phyloP scores from a whole-genome alignment of 139 green algal species.

The Chlamydomonas sphaeroides region DNA sequence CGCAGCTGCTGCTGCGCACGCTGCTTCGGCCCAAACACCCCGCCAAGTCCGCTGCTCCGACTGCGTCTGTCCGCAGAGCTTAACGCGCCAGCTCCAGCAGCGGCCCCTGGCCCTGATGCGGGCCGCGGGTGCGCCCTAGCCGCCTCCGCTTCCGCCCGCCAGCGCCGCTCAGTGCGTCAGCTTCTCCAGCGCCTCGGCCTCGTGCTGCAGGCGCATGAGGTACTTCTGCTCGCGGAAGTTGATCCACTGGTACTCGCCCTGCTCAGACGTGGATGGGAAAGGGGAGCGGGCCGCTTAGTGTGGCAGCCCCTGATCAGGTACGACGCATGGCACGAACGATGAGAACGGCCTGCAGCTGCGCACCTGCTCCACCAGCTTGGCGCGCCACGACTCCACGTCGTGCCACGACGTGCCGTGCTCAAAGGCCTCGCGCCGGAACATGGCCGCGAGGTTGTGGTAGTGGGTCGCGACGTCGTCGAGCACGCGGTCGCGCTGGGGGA shows the following conservation, averaged over 20 bases:
- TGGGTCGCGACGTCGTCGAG: slow-evolving; percentile 47
- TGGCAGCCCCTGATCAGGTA: too few relatives aligned
- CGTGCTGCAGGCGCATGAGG: slow-evolving; percentile 55
- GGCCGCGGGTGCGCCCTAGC: too few relatives aligned
- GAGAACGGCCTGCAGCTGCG: too few relatives aligned
- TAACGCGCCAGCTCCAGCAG: too few relatives aligned
- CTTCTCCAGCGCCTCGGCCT: slow-evolving; percentile 53
- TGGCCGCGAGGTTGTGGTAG: slow-evolving; percentile 45
- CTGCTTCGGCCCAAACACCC: too few relatives aligned
- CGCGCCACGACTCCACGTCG: slow-evolving; percentile 53
- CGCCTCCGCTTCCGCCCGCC: background rate
- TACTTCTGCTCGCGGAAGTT: slow-evolving; percentile 67
- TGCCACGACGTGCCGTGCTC: slow-evolving; percentile 58
- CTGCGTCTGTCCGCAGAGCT: too few relatives aligned
- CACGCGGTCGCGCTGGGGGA: slow-evolving; percentile 48
- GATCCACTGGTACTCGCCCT: slow-evolving; percentile 60
- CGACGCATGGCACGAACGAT: too few relatives aligned
- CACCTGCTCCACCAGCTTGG: slow-evolving; percentile 54
- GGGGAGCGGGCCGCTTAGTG: too few relatives aligned
- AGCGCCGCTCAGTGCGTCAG: slow-evolving; percentile 20
- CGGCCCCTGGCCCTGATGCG: too few relatives aligned
- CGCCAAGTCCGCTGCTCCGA: too few relatives aligned
- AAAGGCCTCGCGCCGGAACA: slow-evolving; percentile 50
- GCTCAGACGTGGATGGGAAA: too few relatives aligned
- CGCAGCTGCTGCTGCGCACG: too few relatives aligned